A percentile compares a stretch with the other conserved stretches of the same genome.
Evolutionary conservation across 495 filamentous ascomycete genomes (phyloP).

Genomic region (Neurospora cerealis): DNA sequence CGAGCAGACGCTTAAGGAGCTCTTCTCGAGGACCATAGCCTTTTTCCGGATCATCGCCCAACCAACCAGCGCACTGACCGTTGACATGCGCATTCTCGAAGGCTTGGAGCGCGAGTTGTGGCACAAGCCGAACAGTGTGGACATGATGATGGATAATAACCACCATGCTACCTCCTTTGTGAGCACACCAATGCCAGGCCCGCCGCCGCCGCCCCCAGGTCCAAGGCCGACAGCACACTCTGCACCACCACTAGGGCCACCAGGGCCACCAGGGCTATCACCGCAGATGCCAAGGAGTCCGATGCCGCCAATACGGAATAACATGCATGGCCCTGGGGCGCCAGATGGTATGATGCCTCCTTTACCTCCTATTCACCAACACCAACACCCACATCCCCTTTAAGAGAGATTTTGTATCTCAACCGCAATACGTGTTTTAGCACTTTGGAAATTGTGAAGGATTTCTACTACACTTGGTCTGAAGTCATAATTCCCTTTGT

Average conservation of each 20-base stretch:
- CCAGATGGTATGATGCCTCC: constrained; percentile 4
- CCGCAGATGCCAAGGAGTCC: neutral
- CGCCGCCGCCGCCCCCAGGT: neutral
- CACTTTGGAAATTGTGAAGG: neutral
- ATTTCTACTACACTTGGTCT: neutral
- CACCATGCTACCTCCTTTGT: neutral
- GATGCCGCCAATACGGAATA: neutral
- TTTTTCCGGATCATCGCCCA: constrained; percentile 54
- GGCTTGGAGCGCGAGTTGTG: constrained; percentile 47
- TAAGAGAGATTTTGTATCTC: neutral
- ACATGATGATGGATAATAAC: constrained; percentile 6
- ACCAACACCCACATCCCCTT: neutral
- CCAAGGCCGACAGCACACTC: neutral
- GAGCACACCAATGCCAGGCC: neutral
- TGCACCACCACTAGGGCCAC: neutral
- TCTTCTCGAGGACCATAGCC: constrained; percentile 55
- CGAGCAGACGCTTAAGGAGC: constrained; percentile 34
- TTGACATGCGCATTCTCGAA: constrained; percentile 58
- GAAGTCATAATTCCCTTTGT: neutral
- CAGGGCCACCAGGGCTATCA: neutral
- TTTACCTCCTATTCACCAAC: constrained; percentile 14
- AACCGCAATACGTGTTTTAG: neutral
- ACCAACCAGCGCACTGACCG: constrained; percentile 55
- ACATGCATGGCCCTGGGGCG: neutral
- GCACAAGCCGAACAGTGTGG: constrained; percentile 2